phyloP scores from a whole-genome alignment of 805 yeast species.

The Lipomyces oligophaga region DNA sequence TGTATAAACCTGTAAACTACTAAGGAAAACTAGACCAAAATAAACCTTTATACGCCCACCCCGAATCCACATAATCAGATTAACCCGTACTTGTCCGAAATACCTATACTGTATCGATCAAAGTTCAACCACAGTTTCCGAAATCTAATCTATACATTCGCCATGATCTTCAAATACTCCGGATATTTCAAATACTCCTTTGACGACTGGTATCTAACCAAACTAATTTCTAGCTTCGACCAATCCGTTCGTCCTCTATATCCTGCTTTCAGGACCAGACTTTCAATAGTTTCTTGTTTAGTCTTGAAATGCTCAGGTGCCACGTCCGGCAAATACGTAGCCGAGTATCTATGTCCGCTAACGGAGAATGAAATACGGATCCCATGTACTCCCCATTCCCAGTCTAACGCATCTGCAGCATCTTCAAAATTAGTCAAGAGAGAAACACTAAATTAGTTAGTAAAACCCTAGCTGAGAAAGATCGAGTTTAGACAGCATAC shows the following conservation, averaged over 20 bases:
- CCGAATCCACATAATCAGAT: no score
- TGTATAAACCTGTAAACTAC: no score
- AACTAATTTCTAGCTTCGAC: conserved; percentile 40
- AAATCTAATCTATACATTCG: neutral
- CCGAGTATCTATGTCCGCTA: conserved; percentile 42
- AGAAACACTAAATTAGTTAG: conserved; percentile 47
- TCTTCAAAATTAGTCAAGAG: conserved; percentile 56
- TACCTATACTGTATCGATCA: no score
- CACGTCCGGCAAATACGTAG: conserved; percentile 89
- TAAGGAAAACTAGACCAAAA: no score
- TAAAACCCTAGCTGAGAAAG: neutral
- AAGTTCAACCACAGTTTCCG: neutral
- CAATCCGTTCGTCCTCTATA: conserved; percentile 36
- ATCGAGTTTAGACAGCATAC: conserved; percentile 33
- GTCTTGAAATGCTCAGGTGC: conserved; percentile 86
- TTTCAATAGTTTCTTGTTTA: conserved; percentile 61
- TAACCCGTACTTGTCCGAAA: no score
- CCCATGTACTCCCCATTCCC: conserved; percentile 85
- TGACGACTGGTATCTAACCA: conserved; percentile 55
- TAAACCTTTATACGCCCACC: no score
- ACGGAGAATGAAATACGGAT: conserved; percentile 54
- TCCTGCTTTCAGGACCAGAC: conserved; percentile 75
- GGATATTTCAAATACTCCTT: conserved; percentile 37
- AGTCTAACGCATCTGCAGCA: conserved; percentile 54
- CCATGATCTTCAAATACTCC: conserved; percentile 12